Conservation (phyloP, 192 early-diverging fungal genomes). For the Linnemannia exigua region DNA sequence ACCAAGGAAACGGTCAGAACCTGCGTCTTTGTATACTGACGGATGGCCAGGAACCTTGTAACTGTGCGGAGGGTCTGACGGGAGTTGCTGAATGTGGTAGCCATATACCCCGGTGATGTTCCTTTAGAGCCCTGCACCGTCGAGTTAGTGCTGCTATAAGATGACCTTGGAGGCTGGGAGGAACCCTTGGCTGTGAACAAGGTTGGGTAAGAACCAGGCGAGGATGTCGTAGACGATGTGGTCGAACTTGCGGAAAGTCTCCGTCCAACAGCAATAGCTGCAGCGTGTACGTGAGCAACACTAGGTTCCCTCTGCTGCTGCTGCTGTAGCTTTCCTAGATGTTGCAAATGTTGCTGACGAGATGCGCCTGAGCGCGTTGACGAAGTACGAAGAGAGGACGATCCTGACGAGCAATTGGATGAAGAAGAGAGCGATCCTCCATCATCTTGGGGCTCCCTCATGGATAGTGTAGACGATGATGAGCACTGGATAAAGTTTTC, state of each 20-base stretch:
- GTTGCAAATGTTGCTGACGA: constrained; percentile 9
- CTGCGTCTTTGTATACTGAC: constrained; percentile 60
- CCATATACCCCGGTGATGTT: constrained; percentile 15
- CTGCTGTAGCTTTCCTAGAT: constrained; percentile 3
- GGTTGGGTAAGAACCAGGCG: constrained; percentile 49
- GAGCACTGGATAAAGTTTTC: constrained; percentile 61
- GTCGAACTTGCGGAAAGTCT: constrained; percentile 39
- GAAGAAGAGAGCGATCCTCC: constrained; percentile 42
- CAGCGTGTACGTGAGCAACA: constrained; percentile 32
- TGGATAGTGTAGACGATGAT: constrained; percentile 29
- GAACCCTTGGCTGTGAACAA: constrained; percentile 29
- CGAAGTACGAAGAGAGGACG: constrained; percentile 18
- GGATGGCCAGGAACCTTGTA: constrained; percentile 37
- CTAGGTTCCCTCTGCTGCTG: neutral
- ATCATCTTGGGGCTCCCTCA: constrained; percentile 45
- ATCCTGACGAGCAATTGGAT: constrained; percentile 30
- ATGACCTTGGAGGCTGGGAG: neutral
- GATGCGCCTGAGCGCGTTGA: constrained; percentile 15
- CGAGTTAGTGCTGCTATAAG: neutral
- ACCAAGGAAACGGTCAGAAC: constrained; percentile 55
- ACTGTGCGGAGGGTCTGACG: constrained; percentile 39
- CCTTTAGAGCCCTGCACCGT: neutral
- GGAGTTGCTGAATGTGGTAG: constrained; percentile 32
- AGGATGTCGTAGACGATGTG: constrained; percentile 23
- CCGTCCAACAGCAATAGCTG: constrained; percentile 23